Evolutionary conservation across 352 stramenopile species (phyloP), one percentile per base, ranked within the genome.

Genomic region (Phytophthora pseudosyringae): DNA sequence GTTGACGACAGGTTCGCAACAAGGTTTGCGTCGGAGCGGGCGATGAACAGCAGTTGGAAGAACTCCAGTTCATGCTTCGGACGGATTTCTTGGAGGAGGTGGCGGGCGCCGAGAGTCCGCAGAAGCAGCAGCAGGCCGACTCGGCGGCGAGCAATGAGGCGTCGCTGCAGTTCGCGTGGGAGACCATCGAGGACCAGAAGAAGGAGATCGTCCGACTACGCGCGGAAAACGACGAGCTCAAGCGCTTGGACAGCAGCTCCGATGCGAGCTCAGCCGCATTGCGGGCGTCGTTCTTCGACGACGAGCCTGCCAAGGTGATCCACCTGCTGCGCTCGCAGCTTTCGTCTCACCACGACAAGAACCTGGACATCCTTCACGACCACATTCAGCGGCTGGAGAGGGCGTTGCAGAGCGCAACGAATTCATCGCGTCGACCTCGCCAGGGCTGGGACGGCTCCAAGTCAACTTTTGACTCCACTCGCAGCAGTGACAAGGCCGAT

Each of bases 171-270:
- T 91, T 91, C 32, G 82, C 80, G 7, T 91, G 80, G 80, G 82
- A 91, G 29, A 91, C 82, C 25, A 89, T 91, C 36, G 74, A 89
- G 33, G 82, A 86, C 31, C 82, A 91, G 39, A 91, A 89, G 67
- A 76, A 83, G 47, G 76, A 91, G 50, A 80, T 91, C 8, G 73
- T 85, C 16, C 80, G 82, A 5, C 76, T 91, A 13, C 78, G 80
- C 9, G 76, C 74, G 1, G 69, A 88, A 45, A 88, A 83, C 29
- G 67, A 87, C 3, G 69, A 79, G 36, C 59, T 86, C 47, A 70
- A 75, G 41, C 40, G 58, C 18, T 38, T 52, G 12, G 26, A 59
- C 3, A 44, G 45, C 16, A 59, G 44, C 8, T 47, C 40, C 3
- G 58, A 67, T 9, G 29, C 54, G 11, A 21, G 3, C 1, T 55